These are phyloP conservation scores for Alternaria consortialis DNA, from an alignment of 2,329 filamentous ascomycete species.

Conservation along the genomic window DNA sequence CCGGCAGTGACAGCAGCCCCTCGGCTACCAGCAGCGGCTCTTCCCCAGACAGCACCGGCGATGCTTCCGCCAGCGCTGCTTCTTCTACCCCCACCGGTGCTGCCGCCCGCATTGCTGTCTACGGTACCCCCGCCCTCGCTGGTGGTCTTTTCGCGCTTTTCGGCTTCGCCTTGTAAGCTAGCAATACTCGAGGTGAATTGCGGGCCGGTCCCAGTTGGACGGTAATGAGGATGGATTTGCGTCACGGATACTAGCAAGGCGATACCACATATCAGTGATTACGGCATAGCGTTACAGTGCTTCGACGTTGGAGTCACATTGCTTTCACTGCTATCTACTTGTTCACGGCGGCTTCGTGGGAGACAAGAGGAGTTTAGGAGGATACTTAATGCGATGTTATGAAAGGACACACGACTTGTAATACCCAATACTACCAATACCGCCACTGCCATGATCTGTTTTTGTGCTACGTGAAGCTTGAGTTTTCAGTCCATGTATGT, in stretches of 20 bases:
- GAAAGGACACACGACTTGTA: conserved; percentile 46
- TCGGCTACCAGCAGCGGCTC: conserved; percentile 37
- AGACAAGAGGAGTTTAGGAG: conserved; percentile 23
- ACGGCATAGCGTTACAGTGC: conserved; percentile 33
- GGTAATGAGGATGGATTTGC: conserved; percentile 36
- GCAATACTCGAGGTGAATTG: conserved; percentile 20
- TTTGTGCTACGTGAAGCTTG: not conserved
- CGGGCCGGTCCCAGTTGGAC: conserved; percentile 39
- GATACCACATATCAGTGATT: conserved; percentile 20
- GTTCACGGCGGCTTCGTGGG: conserved; percentile 24
- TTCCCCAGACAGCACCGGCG: conserved; percentile 40
- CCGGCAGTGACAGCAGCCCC: conserved; percentile 34
- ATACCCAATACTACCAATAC: conserved; percentile 40
- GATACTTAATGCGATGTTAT: conserved; percentile 48
- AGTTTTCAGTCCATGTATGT: not conserved
- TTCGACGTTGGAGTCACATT: conserved; percentile 38
- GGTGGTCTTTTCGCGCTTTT: conserved; percentile 65
- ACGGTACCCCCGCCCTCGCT: conserved; percentile 62
- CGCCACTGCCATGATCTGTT: conserved; percentile 19
- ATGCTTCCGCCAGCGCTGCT: conserved; percentile 38
- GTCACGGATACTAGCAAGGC: conserved; percentile 26
- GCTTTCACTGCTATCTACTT: conserved; percentile 32
- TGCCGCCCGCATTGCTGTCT: conserved; percentile 55
- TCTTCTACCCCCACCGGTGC: conserved; percentile 45
- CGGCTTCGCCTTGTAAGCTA: conserved; percentile 64